Conservation (phyloP, 306 rosid species). For the Cicer chorassanicum region DNA sequence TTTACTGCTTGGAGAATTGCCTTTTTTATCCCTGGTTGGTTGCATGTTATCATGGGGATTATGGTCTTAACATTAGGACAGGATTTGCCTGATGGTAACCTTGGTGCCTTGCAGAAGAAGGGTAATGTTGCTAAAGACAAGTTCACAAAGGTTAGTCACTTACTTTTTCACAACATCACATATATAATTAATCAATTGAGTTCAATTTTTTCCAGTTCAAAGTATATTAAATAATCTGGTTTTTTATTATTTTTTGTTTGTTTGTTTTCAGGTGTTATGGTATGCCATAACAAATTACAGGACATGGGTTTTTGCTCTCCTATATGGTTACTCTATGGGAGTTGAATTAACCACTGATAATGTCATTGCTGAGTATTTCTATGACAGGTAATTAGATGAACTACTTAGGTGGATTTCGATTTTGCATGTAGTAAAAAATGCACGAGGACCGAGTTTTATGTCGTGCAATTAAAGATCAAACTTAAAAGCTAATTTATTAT, state of each 20-base stretch:
- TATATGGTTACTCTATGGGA: slow-evolving; percentile 93
- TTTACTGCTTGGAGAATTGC: slow-evolving; percentile 91
- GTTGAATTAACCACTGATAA: slow-evolving; percentile 89
- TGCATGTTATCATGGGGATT: slow-evolving; percentile 74
- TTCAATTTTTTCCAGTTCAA: background rate
- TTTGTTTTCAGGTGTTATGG: slow-evolving; percentile 67
- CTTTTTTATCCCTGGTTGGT: slow-evolving; percentile 76
- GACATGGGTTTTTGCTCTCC: slow-evolving; percentile 84
- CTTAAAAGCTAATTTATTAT: too few species aligned
- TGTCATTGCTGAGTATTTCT: slow-evolving; percentile 87
- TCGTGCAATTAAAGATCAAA: too few species aligned
- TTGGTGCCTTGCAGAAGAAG: slow-evolving; percentile 67
- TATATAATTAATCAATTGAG: background rate
- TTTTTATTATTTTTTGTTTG: background rate
- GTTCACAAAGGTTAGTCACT: slow-evolving; percentile 63
- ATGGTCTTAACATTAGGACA: slow-evolving; percentile 78
- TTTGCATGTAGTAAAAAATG: too few species aligned
- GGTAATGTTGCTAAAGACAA: slow-evolving; percentile 78
- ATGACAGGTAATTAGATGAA: slow-evolving; percentile 60
- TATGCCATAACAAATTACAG: slow-evolving; percentile 86
- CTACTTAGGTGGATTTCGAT: background rate
- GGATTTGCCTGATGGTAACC: slow-evolving; percentile 92
- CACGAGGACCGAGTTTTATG: too few species aligned
- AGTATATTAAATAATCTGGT: background rate
- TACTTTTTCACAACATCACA: background rate